Evolutionary conservation across 2,329 filamentous ascomycete genomes (phyloP), one percentile per base, ranked within the genome.

Genomic region (Coniochaeta sp.): DNA sequence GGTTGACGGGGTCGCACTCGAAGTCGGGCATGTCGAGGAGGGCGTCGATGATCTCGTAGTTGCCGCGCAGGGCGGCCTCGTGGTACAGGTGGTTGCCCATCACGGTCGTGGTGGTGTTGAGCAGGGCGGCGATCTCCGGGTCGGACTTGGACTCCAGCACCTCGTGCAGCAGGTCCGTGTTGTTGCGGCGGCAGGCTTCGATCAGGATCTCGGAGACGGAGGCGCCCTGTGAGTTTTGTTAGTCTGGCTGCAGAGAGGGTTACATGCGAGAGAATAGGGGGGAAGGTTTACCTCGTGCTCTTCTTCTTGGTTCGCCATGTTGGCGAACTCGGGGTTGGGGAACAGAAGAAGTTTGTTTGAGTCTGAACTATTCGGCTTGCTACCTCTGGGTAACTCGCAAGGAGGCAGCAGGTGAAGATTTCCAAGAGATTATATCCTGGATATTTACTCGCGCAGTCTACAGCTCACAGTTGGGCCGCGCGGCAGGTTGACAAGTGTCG

Each of bases 101-200:
- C 12, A 92, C 86, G 68, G 95, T 92, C 54, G 85, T 89, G 58
- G 93, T 90, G 56, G 85, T 83, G 79, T 99, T 99, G 72, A 99
- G 86, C 66, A 96, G 86, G 58, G 83, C 74, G 36, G 92, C 87
- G 62, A 91, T 85, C 68, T 89, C 81, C 62, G 85, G 81, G 59
- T 88, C 85, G 61, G 77, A 76, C 65, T 83, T 83, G 65, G 78
- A 77, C 47, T 82, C 76, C 66, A 97, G 81, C 61, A 93, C 83
- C 68, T 95, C 88, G 67, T 84, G 77, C 60, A 98, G 85, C 62
- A 98, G 86, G 59, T 93, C 88, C 66, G 87, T 87, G 77, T 98
- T 97, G 82, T 98, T 93, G 70, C 92, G 86, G 63, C 93, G 91
- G 77, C 90, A 96, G 68, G 95, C 91, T 79, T 96, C 93, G 76